Evolutionary conservation across 2,329 filamentous ascomycete species (phyloP), one percentile per base, ranked within the genome.

Genomic region (Rasamsonia emersonii): DNA sequence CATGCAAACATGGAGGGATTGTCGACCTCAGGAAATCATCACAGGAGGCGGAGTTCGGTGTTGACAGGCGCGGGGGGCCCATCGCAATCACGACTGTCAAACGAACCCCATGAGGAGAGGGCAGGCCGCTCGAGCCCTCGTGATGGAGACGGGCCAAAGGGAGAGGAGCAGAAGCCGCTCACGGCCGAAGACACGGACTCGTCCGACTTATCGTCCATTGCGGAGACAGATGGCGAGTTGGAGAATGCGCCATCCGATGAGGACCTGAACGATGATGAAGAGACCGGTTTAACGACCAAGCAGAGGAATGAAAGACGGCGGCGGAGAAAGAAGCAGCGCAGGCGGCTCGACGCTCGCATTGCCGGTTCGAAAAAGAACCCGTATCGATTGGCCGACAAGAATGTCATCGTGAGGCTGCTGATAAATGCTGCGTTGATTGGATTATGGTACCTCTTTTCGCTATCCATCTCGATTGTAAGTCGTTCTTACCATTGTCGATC

Each of bases 391-490:
- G 85, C 84, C 5, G 82, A 91, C 61, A 73, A 77, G 54, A 78
- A 71, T 47, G 74, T 96, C 23, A 41, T 85, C 29, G 79, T 67
- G 54, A 77, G 70, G 36, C 64, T 88, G 34, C 54, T 79, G 36
- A 65, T 88, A 51, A 95, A 96, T 57, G 73, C 70, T n/a, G 50
- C 72, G n/a, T 65, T 98, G 43, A 94, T 96, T 43, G 71, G 74
- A 15, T 61, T 93, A 42, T 98, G 91, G 89, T 91, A 84, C 54
- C 64, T 86, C 23, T 96, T 96, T 61, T 95, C 88, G 11, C 73
- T 96, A 43, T 86, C 84, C 30, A 94, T 94, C 55, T 93, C 86
- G 40, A 72, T 95, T 48, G 83, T 89, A 71, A 65, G 81, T 67
- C 24, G 24, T 31, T 24, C 14, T 16, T 17, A 18, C 26, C 24